phyloP scores from a whole-genome alignment of 2,329 filamentous ascomycete species.

The Septoria linicola region DNA sequence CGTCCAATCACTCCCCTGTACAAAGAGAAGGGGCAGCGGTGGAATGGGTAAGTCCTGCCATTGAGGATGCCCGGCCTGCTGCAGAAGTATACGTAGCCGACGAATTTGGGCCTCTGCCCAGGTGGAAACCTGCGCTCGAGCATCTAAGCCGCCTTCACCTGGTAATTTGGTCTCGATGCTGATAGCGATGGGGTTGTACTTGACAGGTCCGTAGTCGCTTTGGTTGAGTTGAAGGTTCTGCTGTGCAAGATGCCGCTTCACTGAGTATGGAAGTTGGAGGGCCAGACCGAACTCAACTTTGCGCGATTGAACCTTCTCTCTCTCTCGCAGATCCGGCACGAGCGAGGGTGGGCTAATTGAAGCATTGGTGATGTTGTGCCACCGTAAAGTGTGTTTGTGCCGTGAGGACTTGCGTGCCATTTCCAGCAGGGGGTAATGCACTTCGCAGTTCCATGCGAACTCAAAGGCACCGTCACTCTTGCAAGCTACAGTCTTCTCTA shows the following conservation, averaged over 20 bases:
- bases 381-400: background rate
- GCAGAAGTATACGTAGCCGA: background rate
- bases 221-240: slow-evolving; percentile 14
- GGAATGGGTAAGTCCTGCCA: slow-evolving; percentile 1
- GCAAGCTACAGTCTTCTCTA: slow-evolving; percentile 4
- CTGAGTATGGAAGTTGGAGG: slow-evolving; percentile 2
- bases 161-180: slow-evolving; percentile 16
- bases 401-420: background rate
- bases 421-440: slow-evolving; percentile 7
- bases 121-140: background rate
- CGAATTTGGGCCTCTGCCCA: background rate
- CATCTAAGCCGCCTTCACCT: slow-evolving; percentile 6
- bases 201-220: slow-evolving; percentile 10
- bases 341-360: slow-evolving; percentile 4
- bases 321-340: background rate
- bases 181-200: slow-evolving; percentile 10
- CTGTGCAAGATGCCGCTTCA: slow-evolving; percentile 2
- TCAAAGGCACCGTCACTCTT: slow-evolving; percentile 4
- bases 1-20: background rate
- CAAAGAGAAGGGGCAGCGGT: slow-evolving; percentile 5
- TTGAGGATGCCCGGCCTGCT: background rate
- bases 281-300: slow-evolving; percentile 9
- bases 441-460: slow-evolving; percentile 5
- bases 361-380: slow-evolving; percentile 8
- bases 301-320: slow-evolving; percentile 4